Evolutionary conservation across 2,329 filamentous ascomycete species (phyloP).

Genomic region (Lachnellula subtilissima): DNA sequence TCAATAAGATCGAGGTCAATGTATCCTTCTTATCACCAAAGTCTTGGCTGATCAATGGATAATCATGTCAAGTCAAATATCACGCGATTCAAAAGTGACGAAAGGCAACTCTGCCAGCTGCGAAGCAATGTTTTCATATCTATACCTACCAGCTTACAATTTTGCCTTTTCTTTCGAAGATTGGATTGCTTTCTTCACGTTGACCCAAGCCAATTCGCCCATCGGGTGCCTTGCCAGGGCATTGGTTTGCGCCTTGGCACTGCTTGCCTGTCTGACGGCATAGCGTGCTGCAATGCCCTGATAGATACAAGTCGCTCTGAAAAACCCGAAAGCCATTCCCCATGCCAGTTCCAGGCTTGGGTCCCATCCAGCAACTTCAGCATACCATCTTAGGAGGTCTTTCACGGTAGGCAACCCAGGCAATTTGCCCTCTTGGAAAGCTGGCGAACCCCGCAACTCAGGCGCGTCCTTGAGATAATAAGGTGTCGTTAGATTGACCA

Average conservation of each 20-base stretch:
- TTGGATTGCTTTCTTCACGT: slow-evolving; percentile 52
- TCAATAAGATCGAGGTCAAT: too few relatives aligned
- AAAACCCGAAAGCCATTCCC: slow-evolving; percentile 59
- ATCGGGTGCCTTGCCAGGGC: slow-evolving; percentile 64
- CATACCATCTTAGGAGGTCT: slow-evolving; percentile 62
- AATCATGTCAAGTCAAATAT: background rate
- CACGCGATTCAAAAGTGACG: background rate
- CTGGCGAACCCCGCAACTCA: slow-evolving; percentile 33
- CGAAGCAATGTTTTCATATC: background rate
- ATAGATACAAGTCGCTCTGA: slow-evolving; percentile 56
- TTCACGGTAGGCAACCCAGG: slow-evolving; percentile 47
- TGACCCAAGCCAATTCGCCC: slow-evolving; percentile 72
- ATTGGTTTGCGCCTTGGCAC: slow-evolving; percentile 71
- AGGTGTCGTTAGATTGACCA: slow-evolving; percentile 69
- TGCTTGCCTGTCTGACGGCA: slow-evolving; percentile 83
- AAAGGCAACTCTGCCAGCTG: background rate
- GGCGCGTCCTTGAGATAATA: slow-evolving; percentile 31
- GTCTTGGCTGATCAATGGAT: too few relatives aligned
- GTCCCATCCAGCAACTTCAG: slow-evolving; percentile 65
- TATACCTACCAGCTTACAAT: slow-evolving; percentile 32
- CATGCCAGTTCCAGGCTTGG: slow-evolving; percentile 56
- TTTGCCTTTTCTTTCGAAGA: slow-evolving; percentile 35
- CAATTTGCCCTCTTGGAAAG: slow-evolving; percentile 44
- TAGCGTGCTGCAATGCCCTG: slow-evolving; percentile 92
- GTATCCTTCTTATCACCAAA: too few relatives aligned